These are phyloP conservation scores for Ophiocordyceps sinensis DNA, from an alignment of 2,329 filamentous ascomycete species.

Conservation along the genomic window DNA sequence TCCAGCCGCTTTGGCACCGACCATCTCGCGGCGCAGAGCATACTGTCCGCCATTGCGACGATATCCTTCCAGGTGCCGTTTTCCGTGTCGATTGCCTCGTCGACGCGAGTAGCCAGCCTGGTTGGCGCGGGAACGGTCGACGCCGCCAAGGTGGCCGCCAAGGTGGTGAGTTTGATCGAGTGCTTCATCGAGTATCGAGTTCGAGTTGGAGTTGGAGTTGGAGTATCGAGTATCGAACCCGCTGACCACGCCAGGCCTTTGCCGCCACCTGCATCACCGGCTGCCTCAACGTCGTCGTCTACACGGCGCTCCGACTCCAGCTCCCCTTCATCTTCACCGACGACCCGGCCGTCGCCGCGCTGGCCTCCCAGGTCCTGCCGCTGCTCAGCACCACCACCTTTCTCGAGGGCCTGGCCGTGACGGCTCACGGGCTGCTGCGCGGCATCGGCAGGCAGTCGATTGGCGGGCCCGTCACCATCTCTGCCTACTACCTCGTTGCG, in stretches of 20 bases:
- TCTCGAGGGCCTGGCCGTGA: slow-evolving; percentile 67
- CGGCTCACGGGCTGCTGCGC: slow-evolving; percentile 68
- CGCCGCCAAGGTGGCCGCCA: slow-evolving; percentile 62
- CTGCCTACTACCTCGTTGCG: slow-evolving; percentile 74
- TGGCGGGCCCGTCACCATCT: slow-evolving; percentile 72
- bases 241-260: slow-evolving; percentile 28
- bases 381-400: slow-evolving; percentile 75
- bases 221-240: too few relatives aligned
- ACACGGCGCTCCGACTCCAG: slow-evolving; percentile 49
- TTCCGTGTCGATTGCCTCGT: slow-evolving; percentile 73
- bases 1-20: slow-evolving; percentile 63
- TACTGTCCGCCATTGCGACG: slow-evolving; percentile 60
- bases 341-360: slow-evolving; percentile 48
- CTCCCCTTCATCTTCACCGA: slow-evolving; percentile 63
- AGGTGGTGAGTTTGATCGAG: slow-evolving; percentile 51
- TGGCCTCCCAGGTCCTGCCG: slow-evolving; percentile 55
- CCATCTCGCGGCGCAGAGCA: slow-evolving; percentile 70
- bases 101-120: slow-evolving; percentile 75
- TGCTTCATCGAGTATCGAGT: too few relatives aligned
- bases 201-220: too few relatives aligned
- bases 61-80: slow-evolving; percentile 84
- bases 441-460: slow-evolving; percentile 75
- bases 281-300: slow-evolving; percentile 56
- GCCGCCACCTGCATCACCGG: slow-evolving; percentile 52
- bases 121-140: slow-evolving; percentile 70